A percentile compares a stretch with the other conserved stretches of the same genome.
phyloP scores from a whole-genome alignment of 352 stramenopile species.

The Lagenidium giganteum region DNA sequence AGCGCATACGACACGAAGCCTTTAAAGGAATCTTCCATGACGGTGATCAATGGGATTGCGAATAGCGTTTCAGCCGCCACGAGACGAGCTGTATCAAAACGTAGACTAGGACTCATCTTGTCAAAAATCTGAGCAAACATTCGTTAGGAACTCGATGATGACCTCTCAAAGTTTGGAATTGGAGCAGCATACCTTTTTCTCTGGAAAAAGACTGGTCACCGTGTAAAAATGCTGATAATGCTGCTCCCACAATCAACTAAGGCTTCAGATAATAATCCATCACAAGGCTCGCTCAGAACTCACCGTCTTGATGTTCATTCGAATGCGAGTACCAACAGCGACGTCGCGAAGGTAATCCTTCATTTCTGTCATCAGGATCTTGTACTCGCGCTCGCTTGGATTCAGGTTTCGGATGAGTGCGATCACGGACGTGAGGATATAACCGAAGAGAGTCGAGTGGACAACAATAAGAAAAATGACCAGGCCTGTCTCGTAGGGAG shows the following conservation, averaged over 20 bases:
- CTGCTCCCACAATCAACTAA: conserved; percentile 17
- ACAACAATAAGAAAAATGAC: conserved; percentile 81
- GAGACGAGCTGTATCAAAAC: conserved; percentile 76
- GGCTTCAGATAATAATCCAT: background rate
- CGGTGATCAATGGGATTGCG: conserved; percentile 75
- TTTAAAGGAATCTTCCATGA: conserved; percentile 87
- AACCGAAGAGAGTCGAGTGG: conserved; percentile 78
- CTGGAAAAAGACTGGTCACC: conserved; percentile 70
- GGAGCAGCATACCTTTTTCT: conserved; percentile 54
- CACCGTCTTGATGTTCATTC: conserved; percentile 68
- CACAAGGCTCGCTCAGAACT: background rate
- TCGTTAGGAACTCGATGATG: background rate
- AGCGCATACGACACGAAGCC: conserved; percentile 85
- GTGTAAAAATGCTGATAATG: conserved; percentile 71
- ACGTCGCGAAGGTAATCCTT: conserved; percentile 82
- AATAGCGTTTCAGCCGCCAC: conserved; percentile 75
- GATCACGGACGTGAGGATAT: conserved; percentile 79
- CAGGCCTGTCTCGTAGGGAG: conserved; percentile 55
- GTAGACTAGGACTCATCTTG: conserved; percentile 71
- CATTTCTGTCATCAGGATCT: conserved; percentile 74
- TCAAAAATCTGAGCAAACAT: conserved; percentile 55
- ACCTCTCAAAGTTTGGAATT: background rate
- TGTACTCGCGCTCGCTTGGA: conserved; percentile 73
- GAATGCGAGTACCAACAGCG: conserved; percentile 41
- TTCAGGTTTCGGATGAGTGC: conserved; percentile 76